Conservation (phyloP, 208 protist genomes). For the Phytomonas francai region DNA sequence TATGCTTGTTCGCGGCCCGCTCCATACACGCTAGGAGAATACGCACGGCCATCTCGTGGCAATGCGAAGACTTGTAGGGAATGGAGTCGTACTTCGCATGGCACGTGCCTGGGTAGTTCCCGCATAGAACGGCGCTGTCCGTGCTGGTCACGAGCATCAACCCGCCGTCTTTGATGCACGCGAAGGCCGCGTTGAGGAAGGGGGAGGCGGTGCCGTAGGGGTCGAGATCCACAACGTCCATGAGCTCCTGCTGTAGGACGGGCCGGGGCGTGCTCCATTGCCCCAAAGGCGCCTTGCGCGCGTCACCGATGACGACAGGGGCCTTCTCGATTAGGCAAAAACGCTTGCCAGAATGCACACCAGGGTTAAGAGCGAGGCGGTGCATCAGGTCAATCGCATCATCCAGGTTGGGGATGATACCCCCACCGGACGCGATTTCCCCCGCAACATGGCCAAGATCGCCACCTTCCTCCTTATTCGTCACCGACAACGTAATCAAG, state of each 20-base stretch:
- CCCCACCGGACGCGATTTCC: conserved; percentile 26
- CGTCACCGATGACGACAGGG: neutral
- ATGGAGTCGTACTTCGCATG: conserved; percentile 96
- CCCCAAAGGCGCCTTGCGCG: neutral
- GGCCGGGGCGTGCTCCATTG: conserved; percentile 7
- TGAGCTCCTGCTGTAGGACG: conserved; percentile 83
- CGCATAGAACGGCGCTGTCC: conserved; percentile 97
- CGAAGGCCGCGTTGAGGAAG: conserved; percentile 96
- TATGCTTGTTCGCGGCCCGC: conserved; percentile 89
- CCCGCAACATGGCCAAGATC: neutral
- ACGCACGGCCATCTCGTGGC: conserved; percentile 95
- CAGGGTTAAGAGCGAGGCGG: conserved; percentile 58
- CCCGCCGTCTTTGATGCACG: conserved; percentile 94
- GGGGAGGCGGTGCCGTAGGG: conserved; percentile 97
- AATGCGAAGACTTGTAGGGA: conserved; percentile 82
- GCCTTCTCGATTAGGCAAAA: conserved; percentile 20
- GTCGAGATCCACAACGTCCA: conserved; percentile 99
- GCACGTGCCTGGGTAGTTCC: conserved; percentile 95
- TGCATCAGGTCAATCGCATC: conserved; percentile 92
- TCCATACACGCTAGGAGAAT: conserved; percentile 94
- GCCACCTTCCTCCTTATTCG: neutral
- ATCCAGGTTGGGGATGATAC: conserved; percentile 86
- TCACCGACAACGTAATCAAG: conserved; percentile 21
- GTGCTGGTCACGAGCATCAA: conserved; percentile 98
- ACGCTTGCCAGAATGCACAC: conserved; percentile 37